Evolutionary conservation across 305 asterid genomes (phyloP).

Genomic region (Plantago lanceolata): DNA sequence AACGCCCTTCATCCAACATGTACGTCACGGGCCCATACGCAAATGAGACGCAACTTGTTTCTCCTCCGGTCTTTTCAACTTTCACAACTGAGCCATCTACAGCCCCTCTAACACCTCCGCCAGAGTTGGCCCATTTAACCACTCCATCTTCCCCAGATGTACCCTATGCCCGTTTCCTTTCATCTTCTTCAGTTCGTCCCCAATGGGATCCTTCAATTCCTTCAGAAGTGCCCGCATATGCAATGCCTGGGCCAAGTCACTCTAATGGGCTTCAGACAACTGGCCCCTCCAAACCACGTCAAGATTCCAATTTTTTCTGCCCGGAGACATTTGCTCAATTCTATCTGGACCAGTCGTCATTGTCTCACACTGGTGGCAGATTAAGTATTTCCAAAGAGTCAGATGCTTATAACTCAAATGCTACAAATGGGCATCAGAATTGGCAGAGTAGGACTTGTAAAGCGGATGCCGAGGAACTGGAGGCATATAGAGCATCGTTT

Average conservation of each 20-base stretch:
- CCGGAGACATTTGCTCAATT: slow-evolving; percentile 95
- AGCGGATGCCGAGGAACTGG: slow-evolving; percentile 86
- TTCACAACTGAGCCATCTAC: slow-evolving; percentile 97
- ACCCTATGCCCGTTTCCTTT: slow-evolving; percentile 88
- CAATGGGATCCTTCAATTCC: slow-evolving; percentile 55
- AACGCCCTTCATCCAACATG: slow-evolving; percentile 77
- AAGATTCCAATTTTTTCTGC: slow-evolving; percentile 91
- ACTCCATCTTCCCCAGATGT: slow-evolving; percentile 99
- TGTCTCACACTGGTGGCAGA: slow-evolving; percentile 84
- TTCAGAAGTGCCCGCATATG: slow-evolving; percentile 37
- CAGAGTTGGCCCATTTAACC: slow-evolving; percentile 87
- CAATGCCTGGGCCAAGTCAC: slow-evolving; percentile 57
- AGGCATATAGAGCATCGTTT: slow-evolving; percentile 96
- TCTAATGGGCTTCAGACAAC: slow-evolving; percentile 35
- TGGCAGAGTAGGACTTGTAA: slow-evolving; percentile 60
- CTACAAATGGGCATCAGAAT: slow-evolving; percentile 53
- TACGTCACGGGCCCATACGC: slow-evolving; percentile 93
- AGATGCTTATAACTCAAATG: slow-evolving; percentile 62
- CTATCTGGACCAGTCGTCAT: slow-evolving; percentile 78
- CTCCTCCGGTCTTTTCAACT: slow-evolving; percentile 95
- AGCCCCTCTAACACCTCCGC: slow-evolving; percentile 96
- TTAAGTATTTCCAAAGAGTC: slow-evolving; percentile 84
- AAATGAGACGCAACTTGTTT: slow-evolving; percentile 84
- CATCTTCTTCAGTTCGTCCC: slow-evolving; percentile 55
- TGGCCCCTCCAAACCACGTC: slow-evolving; percentile 48